Conservation (phyloP, 768 basidiomycete species). For the Calocera cornea region DNA sequence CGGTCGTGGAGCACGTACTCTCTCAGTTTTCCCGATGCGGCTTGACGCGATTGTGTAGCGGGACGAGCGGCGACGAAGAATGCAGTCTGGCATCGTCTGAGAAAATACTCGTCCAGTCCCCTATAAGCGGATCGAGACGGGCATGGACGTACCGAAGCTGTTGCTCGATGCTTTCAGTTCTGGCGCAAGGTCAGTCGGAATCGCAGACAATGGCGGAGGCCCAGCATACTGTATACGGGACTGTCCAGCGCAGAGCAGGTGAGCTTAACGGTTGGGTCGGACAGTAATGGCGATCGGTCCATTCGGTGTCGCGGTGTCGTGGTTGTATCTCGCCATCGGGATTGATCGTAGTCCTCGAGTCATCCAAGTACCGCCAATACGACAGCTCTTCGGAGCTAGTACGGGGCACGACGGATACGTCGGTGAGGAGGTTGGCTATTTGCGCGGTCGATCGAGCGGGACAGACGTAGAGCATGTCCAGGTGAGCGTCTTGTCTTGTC, state of each 20-base stretch:
- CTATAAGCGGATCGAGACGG: background rate
- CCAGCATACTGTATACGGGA: background rate
- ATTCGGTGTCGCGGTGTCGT: background rate
- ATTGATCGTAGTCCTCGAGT: too few species aligned
- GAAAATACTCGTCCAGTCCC: background rate
- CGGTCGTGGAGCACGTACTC: slow-evolving; percentile 29
- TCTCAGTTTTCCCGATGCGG: background rate
- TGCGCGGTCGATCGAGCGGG: too few species aligned
- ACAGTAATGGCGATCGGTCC: background rate
- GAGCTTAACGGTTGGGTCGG: background rate
- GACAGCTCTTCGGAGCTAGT: too few species aligned
- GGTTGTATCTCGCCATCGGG: background rate
- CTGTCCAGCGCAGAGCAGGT: background rate
- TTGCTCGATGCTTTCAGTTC: background rate
- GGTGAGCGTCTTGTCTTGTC: too few species aligned
- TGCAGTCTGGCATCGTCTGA: background rate
- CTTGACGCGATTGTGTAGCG: background rate
- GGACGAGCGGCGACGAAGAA: background rate
- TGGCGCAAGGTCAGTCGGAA: background rate
- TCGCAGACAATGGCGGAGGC: background rate
- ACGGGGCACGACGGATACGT: too few species aligned
- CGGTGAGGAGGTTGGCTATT: too few species aligned
- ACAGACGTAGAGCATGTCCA: too few species aligned
- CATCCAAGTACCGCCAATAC: too few species aligned
- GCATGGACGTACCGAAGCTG: background rate